Base-by-base conservation (phyloP, 805 yeast species). In the Myxozyma vanderwaltii region DNA sequence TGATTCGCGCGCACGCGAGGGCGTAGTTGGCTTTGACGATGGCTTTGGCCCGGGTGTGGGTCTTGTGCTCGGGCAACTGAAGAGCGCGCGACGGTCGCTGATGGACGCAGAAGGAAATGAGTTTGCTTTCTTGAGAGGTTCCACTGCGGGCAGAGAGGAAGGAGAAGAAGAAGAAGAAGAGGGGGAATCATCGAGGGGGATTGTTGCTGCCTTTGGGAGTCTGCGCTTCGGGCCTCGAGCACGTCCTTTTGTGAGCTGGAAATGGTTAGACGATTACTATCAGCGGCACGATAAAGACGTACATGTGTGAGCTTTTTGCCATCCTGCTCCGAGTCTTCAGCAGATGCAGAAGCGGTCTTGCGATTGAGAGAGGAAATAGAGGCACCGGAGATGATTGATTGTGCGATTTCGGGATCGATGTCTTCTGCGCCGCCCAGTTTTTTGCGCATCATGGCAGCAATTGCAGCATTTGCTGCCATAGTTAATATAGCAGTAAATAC, bases 401-500 rank as follows among this genome's bases (percentile, higher is more conserved):
- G 2, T 6, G 23, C 19, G 24, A 31, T 3, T 13, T 19, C 50
- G 21, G 24, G 21, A 29, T 31, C 50, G 13, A 31, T 10, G 4
- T n/a, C 26, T 4, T 15, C 50, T 26, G 36, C 3, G 15, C 12
- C 39, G n/a, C 51, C 55, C 4, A 51, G 33, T 26, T 43, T 41
- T 33, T 31, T 19, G 27, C 49, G 55, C 55, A 51, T 51, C 55
- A 51, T 51, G 35, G 55, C 55, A 15, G 55, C 55, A 15, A 51
- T 51, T 4, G 55, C 55, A 19, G 43, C 55, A 31, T 51, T 51
- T 15, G 55, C 54, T 10, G 38, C 53, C 41, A 38, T 39, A n/a
- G n/a, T n/a, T n/a, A n/a, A n/a, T n/a, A n/a, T n/a, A n/a, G n/a
- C n/a, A n/a, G n/a, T n/a, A n/a, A n/a, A n/a, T n/a, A n/a, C n/a